phyloP scores from a whole-genome alignment of 1,284 basidiomycete genomes.

The Sphaerobolus stellatus region DNA sequence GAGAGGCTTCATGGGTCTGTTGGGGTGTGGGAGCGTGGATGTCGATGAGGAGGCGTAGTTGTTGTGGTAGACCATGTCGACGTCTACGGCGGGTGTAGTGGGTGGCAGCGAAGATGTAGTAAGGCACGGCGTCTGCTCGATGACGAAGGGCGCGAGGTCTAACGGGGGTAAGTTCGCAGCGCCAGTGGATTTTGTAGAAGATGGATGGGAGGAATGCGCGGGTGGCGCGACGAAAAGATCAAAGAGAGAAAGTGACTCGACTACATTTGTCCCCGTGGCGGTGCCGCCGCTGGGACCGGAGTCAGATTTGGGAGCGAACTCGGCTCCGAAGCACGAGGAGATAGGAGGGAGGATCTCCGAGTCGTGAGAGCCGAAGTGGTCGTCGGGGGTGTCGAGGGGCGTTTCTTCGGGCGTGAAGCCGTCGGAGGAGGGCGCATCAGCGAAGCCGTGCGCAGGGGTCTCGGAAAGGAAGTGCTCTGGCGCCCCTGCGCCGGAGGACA shows the following conservation, averaged over 20 bases:
- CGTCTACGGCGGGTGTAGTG: constrained; percentile 39
- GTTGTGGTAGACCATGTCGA: constrained; percentile 30
- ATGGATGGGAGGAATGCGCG: background rate
- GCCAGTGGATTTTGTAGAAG: too few species aligned
- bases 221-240: background rate
- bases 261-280: background rate
- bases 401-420: constrained; percentile 1
- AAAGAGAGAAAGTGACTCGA: constrained; percentile 1
- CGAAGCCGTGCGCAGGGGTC: background rate
- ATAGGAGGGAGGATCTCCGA: too few species aligned
- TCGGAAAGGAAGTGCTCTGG: background rate
- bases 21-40: background rate
- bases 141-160: background rate
- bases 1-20: constrained; percentile 25
- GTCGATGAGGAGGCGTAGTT: constrained; percentile 20
- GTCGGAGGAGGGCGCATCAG: background rate
- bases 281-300: background rate
- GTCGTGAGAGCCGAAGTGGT: too few species aligned
- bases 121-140: background rate
- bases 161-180: too few species aligned
- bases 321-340: too few species aligned
- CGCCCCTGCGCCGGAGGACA: background rate
- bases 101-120: background rate
- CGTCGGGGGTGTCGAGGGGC: constrained; percentile 18
- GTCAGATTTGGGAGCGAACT: background rate